These are phyloP conservation scores for Alternaria sp. DNA, from an alignment of 2,329 filamentous ascomycete genomes.

Conservation along the genomic window DNA sequence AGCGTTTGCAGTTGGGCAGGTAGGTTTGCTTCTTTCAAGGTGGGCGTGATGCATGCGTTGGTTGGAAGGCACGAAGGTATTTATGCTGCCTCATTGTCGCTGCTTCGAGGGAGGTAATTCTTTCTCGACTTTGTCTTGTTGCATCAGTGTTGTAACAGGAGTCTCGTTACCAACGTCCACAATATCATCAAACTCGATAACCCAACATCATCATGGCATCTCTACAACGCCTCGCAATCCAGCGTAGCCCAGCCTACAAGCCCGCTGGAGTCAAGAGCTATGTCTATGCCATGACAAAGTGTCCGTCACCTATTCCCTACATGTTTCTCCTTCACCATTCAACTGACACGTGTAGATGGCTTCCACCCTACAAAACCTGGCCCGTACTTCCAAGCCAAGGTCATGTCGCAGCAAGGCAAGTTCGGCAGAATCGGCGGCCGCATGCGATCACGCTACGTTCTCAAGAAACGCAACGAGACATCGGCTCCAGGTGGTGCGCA, in stretches of 20 bases:
- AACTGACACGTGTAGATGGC: slow-evolving; percentile 1
- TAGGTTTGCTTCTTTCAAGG: not conserved
- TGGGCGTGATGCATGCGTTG: slow-evolving; percentile 1
- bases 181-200: not conserved
- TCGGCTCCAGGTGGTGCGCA: not conserved
- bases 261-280: slow-evolving; percentile 24
- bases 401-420: slow-evolving; percentile 27
- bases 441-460: slow-evolving; percentile 27
- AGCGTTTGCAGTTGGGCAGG: not conserved
- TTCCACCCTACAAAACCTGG: slow-evolving; percentile 34
- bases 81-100: not conserved
- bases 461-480: slow-evolving; percentile 19
- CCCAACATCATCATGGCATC: slow-evolving; percentile 11
- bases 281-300: slow-evolving; percentile 27
- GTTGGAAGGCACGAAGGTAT: not conserved
- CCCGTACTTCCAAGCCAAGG: slow-evolving; percentile 30
- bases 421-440: slow-evolving; percentile 28
- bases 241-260: slow-evolving; percentile 26
- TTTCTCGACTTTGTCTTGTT: not conserved
- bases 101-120: not conserved
- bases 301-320: not conserved
- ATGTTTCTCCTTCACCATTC: too few species aligned
- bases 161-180: not conserved
- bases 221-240: slow-evolving; percentile 23
- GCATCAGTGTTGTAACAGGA: not conserved